Evolutionary conservation across 768 basidiomycete genomes (phyloP).

Genomic region (Pleurotus djamor): DNA sequence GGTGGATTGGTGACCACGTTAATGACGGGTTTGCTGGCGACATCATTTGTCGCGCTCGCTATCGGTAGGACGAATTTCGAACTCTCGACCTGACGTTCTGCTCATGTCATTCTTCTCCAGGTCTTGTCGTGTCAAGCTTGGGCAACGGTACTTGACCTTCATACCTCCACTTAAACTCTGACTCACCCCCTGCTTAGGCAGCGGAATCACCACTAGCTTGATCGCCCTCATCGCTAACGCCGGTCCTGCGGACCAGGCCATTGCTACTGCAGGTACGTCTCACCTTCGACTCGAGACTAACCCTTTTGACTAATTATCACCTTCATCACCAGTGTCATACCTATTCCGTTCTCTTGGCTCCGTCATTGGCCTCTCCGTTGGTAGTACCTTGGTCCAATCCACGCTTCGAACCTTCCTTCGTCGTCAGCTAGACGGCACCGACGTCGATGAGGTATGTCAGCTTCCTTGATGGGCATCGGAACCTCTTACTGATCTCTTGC

Average conservation of each 20-base stretch:
- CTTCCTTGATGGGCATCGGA: no score
- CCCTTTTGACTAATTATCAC: neutral
- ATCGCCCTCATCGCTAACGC: slow-evolving; percentile 65
- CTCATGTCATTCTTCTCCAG: slow-evolving; percentile 12
- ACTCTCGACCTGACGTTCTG: neutral
- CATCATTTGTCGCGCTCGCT: slow-evolving; percentile 34
- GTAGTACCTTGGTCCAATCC: slow-evolving; percentile 55
- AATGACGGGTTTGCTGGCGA: slow-evolving; percentile 34
- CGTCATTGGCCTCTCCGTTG: slow-evolving; percentile 54
- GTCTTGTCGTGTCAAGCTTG: slow-evolving; percentile 29
- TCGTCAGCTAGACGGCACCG: slow-evolving; percentile 35
- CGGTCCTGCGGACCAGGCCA: slow-evolving; percentile 58
- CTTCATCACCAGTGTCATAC: slow-evolving; percentile 44
- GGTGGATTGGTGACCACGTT: slow-evolving; percentile 36
- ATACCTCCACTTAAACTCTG: neutral
- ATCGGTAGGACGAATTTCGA: slow-evolving; percentile 30
- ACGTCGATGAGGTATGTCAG: slow-evolving; percentile 52
- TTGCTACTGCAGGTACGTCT: slow-evolving; percentile 56
- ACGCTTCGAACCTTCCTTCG: slow-evolving; percentile 43
- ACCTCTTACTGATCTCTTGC: neutral
- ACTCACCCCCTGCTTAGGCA: slow-evolving; percentile 26
- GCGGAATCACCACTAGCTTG: slow-evolving; percentile 53
- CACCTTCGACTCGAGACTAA: neutral
- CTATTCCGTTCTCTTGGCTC: slow-evolving; percentile 65
- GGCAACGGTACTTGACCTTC: slow-evolving; percentile 33